These are phyloP conservation scores for Diddensiella caesifluorescens DNA, from an alignment of 805 yeast species.

Conservation along the genomic window DNA sequence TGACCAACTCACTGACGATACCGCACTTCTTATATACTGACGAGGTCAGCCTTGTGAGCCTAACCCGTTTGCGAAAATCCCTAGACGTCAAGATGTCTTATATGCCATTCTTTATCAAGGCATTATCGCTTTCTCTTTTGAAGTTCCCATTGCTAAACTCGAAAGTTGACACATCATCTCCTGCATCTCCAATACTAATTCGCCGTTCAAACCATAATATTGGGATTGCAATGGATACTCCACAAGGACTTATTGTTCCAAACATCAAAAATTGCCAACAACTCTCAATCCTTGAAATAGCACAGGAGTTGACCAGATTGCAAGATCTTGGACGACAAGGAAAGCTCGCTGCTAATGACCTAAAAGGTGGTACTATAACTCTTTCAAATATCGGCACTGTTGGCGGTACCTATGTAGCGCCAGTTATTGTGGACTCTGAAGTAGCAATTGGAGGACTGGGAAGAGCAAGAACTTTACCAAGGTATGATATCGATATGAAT, in stretches of 20 bases:
- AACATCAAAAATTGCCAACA: conserved; percentile 29
- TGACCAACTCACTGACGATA: conserved; percentile 30
- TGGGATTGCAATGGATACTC: conserved; percentile 34
- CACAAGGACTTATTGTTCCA: conserved; percentile 32
- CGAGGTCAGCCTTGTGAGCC: conserved; percentile 28
- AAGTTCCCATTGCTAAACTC: conserved; percentile 30
- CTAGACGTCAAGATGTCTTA: conserved; percentile 24
- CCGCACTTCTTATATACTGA: conserved; percentile 35
- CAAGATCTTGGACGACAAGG: conserved; percentile 26
- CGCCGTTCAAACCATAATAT: conserved; percentile 29
- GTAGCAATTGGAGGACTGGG: conserved; percentile 34
- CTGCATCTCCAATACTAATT: conserved; percentile 24
- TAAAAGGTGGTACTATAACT: conserved; percentile 31
- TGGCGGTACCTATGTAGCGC: conserved; percentile 34
- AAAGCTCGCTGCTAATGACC: conserved; percentile 26
- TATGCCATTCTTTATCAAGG: conserved; percentile 35
- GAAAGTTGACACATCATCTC: conserved; percentile 19
- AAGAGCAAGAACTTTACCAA: conserved; percentile 26
- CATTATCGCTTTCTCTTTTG: conserved; percentile 28
- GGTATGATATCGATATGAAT: conserved; percentile 23
- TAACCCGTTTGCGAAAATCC: conserved; percentile 22
- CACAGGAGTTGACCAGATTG: conserved; percentile 26
- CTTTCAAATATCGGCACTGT: conserved; percentile 33
- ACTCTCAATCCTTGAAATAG: conserved; percentile 28
- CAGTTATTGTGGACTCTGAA: conserved; percentile 31